phyloP scores from a whole-genome alignment of 495 filamentous ascomycete species.

The Penicillium arizonense region DNA sequence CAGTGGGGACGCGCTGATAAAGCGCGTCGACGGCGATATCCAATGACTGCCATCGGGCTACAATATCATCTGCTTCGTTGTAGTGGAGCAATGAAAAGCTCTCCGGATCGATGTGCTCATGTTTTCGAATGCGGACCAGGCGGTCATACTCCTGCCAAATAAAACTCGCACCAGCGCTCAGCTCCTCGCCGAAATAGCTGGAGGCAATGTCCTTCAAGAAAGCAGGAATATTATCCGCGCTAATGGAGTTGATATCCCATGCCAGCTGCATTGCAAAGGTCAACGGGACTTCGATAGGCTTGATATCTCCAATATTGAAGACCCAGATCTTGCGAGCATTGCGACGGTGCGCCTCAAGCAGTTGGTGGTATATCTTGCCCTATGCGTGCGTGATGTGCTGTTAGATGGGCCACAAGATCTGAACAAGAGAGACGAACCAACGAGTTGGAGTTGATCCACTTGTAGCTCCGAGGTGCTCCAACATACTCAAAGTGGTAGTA shows the following conservation, averaged over 20 bases:
- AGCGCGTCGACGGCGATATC: conserved; percentile 51
- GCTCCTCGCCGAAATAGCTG: conserved; percentile 55
- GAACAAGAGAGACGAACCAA: conserved; percentile 6
- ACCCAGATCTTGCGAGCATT: conserved; percentile 70
- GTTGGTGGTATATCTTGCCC: conserved; percentile 28
- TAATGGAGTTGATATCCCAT: conserved; percentile 16
- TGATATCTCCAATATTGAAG: conserved; percentile 72
- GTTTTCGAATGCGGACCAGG: conserved; percentile 64
- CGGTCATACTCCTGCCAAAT: conserved; percentile 62
- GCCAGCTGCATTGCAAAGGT: conserved; percentile 22
- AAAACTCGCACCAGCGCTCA: conserved; percentile 49
- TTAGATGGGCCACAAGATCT: not conserved
- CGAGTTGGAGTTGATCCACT: conserved; percentile 31
- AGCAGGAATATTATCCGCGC: conserved; percentile 43
- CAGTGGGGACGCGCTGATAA: conserved; percentile 31
- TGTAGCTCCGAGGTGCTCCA: conserved; percentile 26
- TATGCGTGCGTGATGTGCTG: not conserved
- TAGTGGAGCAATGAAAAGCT: conserved; percentile 69
- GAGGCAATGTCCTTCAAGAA: conserved; percentile 59
- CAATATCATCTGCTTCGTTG: conserved; percentile 64
- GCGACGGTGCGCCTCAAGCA: conserved; percentile 49
- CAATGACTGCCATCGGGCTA: conserved; percentile 63
- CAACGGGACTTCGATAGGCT: conserved; percentile 16
- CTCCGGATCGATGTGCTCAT: conserved; percentile 62
- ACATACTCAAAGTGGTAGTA: conserved; percentile 74